Conservation (phyloP, 768 basidiomycete species). For the Naganishia onofrii region DNA sequence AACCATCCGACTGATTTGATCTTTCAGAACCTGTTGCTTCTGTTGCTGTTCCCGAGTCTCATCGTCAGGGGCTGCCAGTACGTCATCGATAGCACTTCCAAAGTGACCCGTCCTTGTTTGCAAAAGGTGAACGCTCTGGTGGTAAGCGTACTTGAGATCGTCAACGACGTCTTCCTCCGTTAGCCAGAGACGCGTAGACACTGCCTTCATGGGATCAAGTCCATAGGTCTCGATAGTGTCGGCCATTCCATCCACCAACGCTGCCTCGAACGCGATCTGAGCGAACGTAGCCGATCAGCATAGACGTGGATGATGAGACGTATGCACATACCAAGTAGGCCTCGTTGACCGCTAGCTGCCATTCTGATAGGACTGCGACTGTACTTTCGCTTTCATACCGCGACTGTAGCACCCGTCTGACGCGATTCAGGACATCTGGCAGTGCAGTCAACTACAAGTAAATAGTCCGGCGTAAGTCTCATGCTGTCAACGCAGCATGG, state of each 20-base stretch:
- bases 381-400: slow-evolving; percentile 2
- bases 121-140: slow-evolving; percentile 15
- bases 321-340: background rate
- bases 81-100: slow-evolving; percentile 20
- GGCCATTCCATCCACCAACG: slow-evolving; percentile 15
- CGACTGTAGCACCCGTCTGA: slow-evolving; percentile 1
- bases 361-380: slow-evolving; percentile 11
- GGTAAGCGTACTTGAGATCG: slow-evolving; percentile 23
- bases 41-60: slow-evolving; percentile 12
- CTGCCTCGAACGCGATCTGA: slow-evolving; percentile 20
- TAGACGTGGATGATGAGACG: background rate
- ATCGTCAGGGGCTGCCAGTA: background rate
- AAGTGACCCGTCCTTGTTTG: slow-evolving; percentile 8
- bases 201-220: background rate
- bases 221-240: slow-evolving; percentile 5
- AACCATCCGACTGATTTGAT: slow-evolving; percentile 22
- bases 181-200: slow-evolving; percentile 25
- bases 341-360: slow-evolving; percentile 16
- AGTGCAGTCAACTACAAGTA: background rate
- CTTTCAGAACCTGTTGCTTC: slow-evolving; percentile 18
- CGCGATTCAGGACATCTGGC: slow-evolving; percentile 13
- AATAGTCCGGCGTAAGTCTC: background rate
- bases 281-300: background rate
- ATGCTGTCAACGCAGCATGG: background rate
- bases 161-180: slow-evolving; percentile 19